phyloP scores from a whole-genome alignment of 1,284 basidiomycete genomes.

The Cryptococcus deneoformans region DNA sequence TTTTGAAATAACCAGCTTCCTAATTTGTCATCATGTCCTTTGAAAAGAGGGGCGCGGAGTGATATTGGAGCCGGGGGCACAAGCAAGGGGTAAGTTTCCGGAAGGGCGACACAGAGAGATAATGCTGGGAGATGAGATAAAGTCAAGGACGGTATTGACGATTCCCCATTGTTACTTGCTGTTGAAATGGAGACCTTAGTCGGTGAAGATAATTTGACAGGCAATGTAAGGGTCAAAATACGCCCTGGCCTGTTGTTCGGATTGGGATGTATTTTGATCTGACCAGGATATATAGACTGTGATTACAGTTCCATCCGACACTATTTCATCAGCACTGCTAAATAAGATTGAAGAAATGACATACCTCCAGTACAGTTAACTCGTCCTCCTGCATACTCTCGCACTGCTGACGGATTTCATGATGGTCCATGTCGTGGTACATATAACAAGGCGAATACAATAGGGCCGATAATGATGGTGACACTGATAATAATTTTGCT shows the following conservation, averaged over 20 bases:
- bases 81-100: conserved; percentile 26
- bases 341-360: not conserved
- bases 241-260: conserved; percentile 13
- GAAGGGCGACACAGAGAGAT: conserved; percentile 20
- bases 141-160: conserved; percentile 9
- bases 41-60: conserved; percentile 18
- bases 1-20: conserved; percentile 22
- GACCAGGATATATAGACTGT: conserved; percentile 38
- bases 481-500: too few relatives aligned
- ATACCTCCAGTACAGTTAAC: conserved; percentile 32
- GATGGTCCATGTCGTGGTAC: too few relatives aligned
- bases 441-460: too few relatives aligned
- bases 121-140: conserved; percentile 38
- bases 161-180: conserved; percentile 1
- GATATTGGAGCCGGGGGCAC: conserved; percentile 15
- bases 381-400: conserved; percentile 13
- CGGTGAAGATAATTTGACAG: conserved; percentile 23
- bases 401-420: too few relatives aligned
- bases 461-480: too few relatives aligned
- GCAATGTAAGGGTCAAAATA: conserved; percentile 22
- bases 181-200: conserved; percentile 3
- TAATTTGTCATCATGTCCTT: not conserved
- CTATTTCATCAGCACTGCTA: not conserved
- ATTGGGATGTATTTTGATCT: conserved; percentile 15
- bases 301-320: too few relatives aligned